These are phyloP conservation scores for Colletotrichum tanaceti DNA, from an alignment of 2,329 filamentous ascomycete species.

Conservation along the genomic window DNA sequence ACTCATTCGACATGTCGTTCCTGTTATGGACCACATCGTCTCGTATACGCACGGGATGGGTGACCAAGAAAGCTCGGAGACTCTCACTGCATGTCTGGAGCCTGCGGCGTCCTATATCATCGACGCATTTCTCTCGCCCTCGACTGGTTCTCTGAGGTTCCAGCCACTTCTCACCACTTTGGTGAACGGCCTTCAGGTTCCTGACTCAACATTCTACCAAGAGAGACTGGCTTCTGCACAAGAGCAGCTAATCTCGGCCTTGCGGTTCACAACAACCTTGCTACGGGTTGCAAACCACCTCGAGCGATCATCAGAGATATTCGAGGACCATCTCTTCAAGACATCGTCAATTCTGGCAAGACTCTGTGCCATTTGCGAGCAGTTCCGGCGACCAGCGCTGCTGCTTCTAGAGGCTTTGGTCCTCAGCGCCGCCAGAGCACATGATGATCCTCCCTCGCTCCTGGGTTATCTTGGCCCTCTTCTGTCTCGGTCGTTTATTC, in stretches of 20 bases:
- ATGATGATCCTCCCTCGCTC: conserved; percentile 89
- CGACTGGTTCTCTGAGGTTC: conserved; percentile 77
- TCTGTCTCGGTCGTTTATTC: conserved; percentile 85
- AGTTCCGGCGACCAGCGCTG: conserved; percentile 74
- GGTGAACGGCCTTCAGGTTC: conserved; percentile 68
- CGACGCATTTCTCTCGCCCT: conserved; percentile 78
- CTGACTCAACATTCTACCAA: conserved; percentile 72
- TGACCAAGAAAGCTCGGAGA: conserved; percentile 60
- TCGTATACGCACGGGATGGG: conserved; percentile 81
- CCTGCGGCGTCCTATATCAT: conserved; percentile 81
- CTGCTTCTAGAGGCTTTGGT: conserved; percentile 80
- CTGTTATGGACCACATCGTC: conserved; percentile 77
- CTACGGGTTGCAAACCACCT: conserved; percentile 76
- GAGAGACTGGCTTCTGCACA: conserved; percentile 66
- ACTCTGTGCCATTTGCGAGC: conserved; percentile 76
- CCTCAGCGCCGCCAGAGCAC: conserved; percentile 71
- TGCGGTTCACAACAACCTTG: conserved; percentile 75
- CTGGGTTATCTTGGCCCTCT: conserved; percentile 87
- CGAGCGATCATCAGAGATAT: conserved; percentile 69
- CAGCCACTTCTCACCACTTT: conserved; percentile 81
- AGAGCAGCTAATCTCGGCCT: conserved; percentile 71
- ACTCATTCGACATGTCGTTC: conserved; percentile 75
- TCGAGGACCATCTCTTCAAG: conserved; percentile 86
- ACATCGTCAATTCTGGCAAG: conserved; percentile 80
- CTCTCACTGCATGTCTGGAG: conserved; percentile 71